Conservation (phyloP, 1,139 yeast genomes). For the Sugiyamaella castrensis region DNA sequence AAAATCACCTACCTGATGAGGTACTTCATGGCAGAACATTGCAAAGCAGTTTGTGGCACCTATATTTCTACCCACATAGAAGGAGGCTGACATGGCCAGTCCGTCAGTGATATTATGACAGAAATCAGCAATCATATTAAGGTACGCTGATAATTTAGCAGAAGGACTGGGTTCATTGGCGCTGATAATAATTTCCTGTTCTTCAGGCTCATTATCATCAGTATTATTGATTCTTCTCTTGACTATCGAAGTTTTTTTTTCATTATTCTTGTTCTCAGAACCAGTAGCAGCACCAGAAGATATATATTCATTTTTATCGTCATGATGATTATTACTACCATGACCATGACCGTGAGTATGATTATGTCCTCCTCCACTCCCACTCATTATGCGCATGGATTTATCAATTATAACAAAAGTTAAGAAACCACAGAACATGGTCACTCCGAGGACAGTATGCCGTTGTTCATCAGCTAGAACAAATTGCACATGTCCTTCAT, state of each 20-base stretch:
- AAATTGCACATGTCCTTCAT: conserved; percentile 39
- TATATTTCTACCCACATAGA: conserved; percentile 52
- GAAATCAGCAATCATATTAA: conserved; percentile 62
- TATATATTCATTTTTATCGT: conserved; percentile 18
- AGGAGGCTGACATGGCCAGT: conserved; percentile 62
- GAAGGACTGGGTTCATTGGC: conserved; percentile 18
- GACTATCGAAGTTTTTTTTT: conserved; percentile 19
- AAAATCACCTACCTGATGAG: conserved; percentile 73
- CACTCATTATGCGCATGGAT: conserved; percentile 48
- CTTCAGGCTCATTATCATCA: conserved; percentile 22
- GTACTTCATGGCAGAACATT: conserved; percentile 67
- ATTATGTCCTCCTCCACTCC: conserved; percentile 34
- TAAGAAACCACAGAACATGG: conserved; percentile 55
- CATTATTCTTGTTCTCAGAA: conserved; percentile 16
- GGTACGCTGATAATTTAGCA: conserved; percentile 49
- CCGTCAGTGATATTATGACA: conserved; percentile 72
- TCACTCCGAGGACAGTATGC: conserved; percentile 48
- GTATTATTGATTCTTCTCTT: conserved; percentile 28
- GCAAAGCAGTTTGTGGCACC: conserved; percentile 67
- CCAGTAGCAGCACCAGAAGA: conserved; percentile 10
- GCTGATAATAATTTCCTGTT: not conserved
- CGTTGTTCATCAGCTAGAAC: conserved; percentile 49
- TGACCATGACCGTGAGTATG: conserved; percentile 47
- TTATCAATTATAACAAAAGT: conserved; percentile 58
- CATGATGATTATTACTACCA: conserved; percentile 12